phyloP scores from a whole-genome alignment of 805 yeast genomes.

The Sugiyamaella lignohabitans region DNA sequence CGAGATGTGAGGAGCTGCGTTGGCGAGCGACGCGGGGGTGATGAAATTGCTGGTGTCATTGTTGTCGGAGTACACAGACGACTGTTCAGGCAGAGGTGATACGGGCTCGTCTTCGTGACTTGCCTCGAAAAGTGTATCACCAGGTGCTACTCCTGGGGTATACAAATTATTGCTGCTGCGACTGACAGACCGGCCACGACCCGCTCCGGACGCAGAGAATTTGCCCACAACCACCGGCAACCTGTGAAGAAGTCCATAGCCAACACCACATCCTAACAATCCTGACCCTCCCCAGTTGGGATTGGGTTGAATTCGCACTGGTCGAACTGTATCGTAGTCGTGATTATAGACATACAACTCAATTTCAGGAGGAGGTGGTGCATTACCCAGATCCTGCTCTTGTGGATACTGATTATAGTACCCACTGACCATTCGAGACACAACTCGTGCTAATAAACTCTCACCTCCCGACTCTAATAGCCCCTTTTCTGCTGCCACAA shows the following conservation, averaged over 20 bases:
- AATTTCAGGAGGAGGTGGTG: constrained; percentile 33
- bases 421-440: constrained; percentile 41
- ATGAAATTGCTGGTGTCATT: constrained; percentile 12
- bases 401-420: constrained; percentile 32
- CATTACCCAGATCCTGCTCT: constrained; percentile 21
- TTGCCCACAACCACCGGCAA: constrained; percentile 54
- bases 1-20: constrained; percentile 14
- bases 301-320: constrained; percentile 72
- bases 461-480: constrained; percentile 84
- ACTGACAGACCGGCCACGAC: background rate
- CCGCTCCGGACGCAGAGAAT: constrained; percentile 1
- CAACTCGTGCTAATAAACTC: constrained; percentile 60
- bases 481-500: constrained; percentile 85
- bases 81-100: background rate
- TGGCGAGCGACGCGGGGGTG: constrained; percentile 17
- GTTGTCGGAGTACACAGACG: constrained; percentile 2
- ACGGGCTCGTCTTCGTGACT: background rate
- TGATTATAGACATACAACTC: constrained; percentile 77
- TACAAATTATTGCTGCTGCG: constrained; percentile 1
- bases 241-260: constrained; percentile 83
- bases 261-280: constrained; percentile 87
- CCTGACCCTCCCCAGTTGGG: constrained; percentile 80
- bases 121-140: constrained; percentile 38
- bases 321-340: constrained; percentile 78
- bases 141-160: constrained; percentile 26